These are phyloP conservation scores for Sedum album DNA, from an alignment of 164 flowering plant genomes.

Conservation along the genomic window DNA sequence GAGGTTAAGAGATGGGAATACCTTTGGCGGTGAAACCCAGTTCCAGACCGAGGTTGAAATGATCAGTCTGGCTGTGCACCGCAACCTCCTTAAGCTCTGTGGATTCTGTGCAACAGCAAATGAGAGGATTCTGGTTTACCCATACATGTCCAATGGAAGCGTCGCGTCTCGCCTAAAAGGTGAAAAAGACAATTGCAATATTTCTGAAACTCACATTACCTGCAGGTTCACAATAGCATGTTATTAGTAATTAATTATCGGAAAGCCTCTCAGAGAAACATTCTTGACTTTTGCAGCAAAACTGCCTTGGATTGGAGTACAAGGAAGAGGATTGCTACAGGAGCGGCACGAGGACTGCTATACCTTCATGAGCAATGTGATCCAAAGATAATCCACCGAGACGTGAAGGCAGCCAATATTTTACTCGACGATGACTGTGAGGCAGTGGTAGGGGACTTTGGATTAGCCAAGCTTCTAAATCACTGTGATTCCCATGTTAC, in stretches of 20 bases:
- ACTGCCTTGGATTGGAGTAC: background rate
- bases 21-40: conserved; percentile 62
- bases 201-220: background rate
- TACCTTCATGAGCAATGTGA: conserved; percentile 4
- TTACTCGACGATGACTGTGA: background rate
- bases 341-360: background rate
- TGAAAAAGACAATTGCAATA: background rate
- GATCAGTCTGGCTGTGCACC: conserved; percentile 1
- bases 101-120: background rate
- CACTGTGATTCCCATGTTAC: conserved; percentile 1
- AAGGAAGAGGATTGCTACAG: conserved; percentile 1
- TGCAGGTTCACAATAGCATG: background rate
- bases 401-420: conserved; percentile 5
- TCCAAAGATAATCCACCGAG: background rate
- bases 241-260: background rate
- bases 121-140: conserved; percentile 2
- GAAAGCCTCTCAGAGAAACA: background rate
- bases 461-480: conserved; percentile 5
- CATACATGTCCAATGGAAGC: conserved; percentile 4
- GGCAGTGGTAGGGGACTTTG: conserved; percentile 4
- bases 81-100: background rate
- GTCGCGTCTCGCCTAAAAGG: background rate
- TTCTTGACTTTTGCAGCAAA: background rate
- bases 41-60: conserved; percentile 74
- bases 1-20: conserved; percentile 71